Conservation (phyloP, 179 eudicot species). For the Drosera spatulata region DNA sequence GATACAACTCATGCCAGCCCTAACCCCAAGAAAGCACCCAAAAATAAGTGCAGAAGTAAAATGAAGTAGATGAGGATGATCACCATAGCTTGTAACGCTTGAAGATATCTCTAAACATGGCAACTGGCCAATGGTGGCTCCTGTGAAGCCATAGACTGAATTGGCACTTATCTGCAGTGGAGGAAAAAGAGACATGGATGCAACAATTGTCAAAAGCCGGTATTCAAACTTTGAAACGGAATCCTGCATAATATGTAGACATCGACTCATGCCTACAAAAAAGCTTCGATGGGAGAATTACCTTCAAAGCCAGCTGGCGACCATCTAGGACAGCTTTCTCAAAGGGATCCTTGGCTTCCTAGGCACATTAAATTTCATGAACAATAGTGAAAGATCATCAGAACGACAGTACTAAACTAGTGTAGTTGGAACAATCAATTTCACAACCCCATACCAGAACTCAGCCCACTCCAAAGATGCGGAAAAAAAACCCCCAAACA, state of each 20-base stretch:
- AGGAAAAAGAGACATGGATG: slow-evolving; percentile 6
- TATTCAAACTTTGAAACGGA: neutral
- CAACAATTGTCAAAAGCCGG: neutral
- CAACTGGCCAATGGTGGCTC: slow-evolving; percentile 92
- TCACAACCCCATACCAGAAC: neutral
- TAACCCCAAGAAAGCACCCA: neutral
- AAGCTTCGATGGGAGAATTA: slow-evolving; percentile 8
- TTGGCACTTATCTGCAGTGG: slow-evolving; percentile 92
- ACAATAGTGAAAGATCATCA: neutral
- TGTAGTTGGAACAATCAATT: neutral
- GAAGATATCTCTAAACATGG: slow-evolving; percentile 99
- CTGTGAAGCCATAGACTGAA: slow-evolving; percentile 99
- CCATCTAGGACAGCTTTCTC: slow-evolving; percentile 98
- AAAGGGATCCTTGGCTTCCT: slow-evolving; percentile 99
- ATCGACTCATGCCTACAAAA: neutral
- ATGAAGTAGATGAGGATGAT: slow-evolving; percentile 7
- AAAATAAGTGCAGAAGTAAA: slow-evolving; percentile 5
- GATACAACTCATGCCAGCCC: too few species aligned
- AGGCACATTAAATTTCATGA: slow-evolving; percentile 5
- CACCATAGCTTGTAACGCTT: slow-evolving; percentile 99
- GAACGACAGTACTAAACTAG: neutral
- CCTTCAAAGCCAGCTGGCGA: slow-evolving; percentile 99
- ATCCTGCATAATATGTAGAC: neutral
- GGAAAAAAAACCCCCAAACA: neutral
- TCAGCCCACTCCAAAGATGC: neutral